Base-by-base conservation (phyloP, 2,329 filamentous ascomycete species). In the Trichocomaceae sp. region DNA sequence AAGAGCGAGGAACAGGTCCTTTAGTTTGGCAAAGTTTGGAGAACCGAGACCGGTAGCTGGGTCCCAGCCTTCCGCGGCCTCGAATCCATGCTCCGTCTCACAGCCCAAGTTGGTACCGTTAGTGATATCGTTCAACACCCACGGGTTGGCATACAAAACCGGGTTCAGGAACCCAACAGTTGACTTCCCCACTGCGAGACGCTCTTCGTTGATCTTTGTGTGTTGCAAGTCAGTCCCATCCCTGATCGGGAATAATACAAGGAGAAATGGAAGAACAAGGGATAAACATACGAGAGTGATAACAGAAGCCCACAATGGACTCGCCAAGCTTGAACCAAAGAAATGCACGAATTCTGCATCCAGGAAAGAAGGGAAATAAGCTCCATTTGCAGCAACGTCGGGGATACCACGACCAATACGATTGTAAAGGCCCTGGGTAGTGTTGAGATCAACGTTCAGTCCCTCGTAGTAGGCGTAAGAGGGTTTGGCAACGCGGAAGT, bases 141-240 rank as follows among this genome's bases (percentile, higher is more conserved):
- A 64, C 0, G 61, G 60, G 47, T 67, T 57, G 22, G 57, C 64
- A 52, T 69, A 66, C 9, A 81, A 61, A 41, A 75, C 72, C 0
- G 74, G 78, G 50, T 81, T 78, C 19, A 81, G 64, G 59, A 81
- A 81, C 0, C 79, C 79, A 10, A 82, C 71, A 0, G 77, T 66
- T 5, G 68, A 64, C 64, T 79, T 80, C 2, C 73, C 73, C 0
- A 66, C 69, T 0, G 74, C 68, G 15, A 85, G 67, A 33, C 81
- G 72, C 1, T 79, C 81, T 61, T 86, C 83, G 60, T 87, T 87
- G 55, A 87, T 69, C 8, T 87, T 74, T 63, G 23, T 3, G 23
- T 67, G 7, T 70, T 6, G 17, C 39, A 5, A 42, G 39, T 42
- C 13, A 69, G 22, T 79, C 61, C 20, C 78, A 66, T 61, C 76